Conservation (phyloP, 78 protist species). For the Chrysochromulina tobinii region DNA sequence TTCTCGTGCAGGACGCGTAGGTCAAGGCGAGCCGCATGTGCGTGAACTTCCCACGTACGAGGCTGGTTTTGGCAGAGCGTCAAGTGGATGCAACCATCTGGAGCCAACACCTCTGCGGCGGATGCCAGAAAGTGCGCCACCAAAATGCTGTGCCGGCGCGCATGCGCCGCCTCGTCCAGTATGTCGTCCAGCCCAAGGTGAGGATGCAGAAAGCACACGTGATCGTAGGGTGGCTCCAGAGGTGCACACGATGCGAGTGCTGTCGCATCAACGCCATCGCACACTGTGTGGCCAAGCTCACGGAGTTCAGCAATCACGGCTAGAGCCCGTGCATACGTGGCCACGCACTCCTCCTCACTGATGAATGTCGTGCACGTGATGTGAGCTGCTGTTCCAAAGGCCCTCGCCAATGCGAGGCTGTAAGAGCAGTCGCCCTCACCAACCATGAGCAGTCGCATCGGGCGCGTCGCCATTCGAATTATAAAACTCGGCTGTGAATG, state of each 20-base stretch:
- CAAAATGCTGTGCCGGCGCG: not conserved
- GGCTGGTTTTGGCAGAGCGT: not conserved
- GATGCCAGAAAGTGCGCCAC: not conserved
- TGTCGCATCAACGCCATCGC: not conserved
- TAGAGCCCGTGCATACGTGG: not conserved
- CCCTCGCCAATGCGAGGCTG: not conserved
- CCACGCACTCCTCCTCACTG: not conserved
- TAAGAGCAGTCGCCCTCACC: slow-evolving; percentile 8
- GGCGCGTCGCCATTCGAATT: not conserved
- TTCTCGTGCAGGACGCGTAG: not conserved
- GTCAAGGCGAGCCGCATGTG: not conserved
- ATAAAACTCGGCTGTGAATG: too few species aligned
- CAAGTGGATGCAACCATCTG: not conserved
- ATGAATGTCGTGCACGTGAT: not conserved
- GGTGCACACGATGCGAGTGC: not conserved
- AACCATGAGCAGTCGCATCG: not conserved
- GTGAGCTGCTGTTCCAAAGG: not conserved
- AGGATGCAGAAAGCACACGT: not conserved
- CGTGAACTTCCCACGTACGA: not conserved
- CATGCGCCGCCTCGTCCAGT: not conserved
- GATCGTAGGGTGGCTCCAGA: not conserved
- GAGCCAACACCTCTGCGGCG: not conserved
- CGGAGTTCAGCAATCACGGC: not conserved
- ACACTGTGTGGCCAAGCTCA: not conserved
- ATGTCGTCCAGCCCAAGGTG: not conserved